phyloP scores from a whole-genome alignment of 352 stramenopile species.

The Plasmopara muralis region DNA sequence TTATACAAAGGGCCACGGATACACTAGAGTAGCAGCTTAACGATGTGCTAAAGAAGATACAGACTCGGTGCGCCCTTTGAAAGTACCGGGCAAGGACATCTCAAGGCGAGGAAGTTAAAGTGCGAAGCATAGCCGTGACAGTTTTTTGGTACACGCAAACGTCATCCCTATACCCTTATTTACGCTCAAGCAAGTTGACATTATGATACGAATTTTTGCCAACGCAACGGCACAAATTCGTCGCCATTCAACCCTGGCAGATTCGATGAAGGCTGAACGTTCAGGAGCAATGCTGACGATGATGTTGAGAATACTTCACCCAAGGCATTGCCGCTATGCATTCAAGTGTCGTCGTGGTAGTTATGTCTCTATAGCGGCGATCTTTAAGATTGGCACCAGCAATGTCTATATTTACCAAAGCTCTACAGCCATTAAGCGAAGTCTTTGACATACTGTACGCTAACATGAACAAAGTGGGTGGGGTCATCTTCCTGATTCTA shows the following conservation, averaged over 20 bases:
- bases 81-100: neutral
- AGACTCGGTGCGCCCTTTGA: neutral
- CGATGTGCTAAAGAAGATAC: neutral
- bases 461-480: neutral
- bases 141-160: neutral
- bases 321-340: too few species aligned
- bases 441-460: neutral
- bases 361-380: too few species aligned
- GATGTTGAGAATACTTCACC: neutral
- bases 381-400: neutral
- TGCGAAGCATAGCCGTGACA: neutral
- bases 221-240: neutral
- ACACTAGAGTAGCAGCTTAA: neutral
- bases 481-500: neutral
- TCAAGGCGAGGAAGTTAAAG: neutral
- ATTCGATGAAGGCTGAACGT: neutral
- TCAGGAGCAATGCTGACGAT: neutral
- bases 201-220: neutral
- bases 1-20: neutral
- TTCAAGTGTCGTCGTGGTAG: too few species aligned
- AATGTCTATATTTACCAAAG: neutral
- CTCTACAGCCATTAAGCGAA: neutral
- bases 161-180: neutral
- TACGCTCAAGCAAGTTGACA: neutral
- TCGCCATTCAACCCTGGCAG: neutral